Evolutionary conservation across 345 rosid species (phyloP), one percentile per base, ranked within the genome.

Genomic region (Moricandia moricandioides): DNA sequence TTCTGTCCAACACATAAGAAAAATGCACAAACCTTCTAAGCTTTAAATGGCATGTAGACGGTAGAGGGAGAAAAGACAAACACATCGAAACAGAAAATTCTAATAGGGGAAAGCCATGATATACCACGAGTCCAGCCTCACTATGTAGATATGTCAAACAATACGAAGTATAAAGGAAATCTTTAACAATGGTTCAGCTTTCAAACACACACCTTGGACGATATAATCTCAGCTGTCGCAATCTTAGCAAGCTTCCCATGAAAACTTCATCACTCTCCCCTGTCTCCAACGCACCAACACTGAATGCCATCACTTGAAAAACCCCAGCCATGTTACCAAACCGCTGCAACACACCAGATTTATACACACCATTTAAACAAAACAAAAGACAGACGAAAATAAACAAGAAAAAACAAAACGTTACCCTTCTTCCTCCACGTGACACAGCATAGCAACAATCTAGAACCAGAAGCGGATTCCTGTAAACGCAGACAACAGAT

Each of bases 321-420:
- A 90, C 84, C 71, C 96, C 98, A 43, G 97, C 98, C 90, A 94
- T 84, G 80, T 94, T 94, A 62, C 95, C 84, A 78, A 88, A 91
- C 51, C 97, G 83, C 98, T 94, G 80, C 61, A 76, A 78, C 60
- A 83, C 62, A 7, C 34, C 37, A 67, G 9, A 54, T 27, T 70
- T 17, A 62, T 5, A 1, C 17, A 65, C 26, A 65, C 33, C 33
- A 31, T 13, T 11, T 33, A 65, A 67, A 49, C 14, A 9, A 39
- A 55, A 40, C 59, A 72, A 58, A 59, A 62, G 11, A 52, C 60
- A 12, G 55, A 51, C 14, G 10, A 54, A 4, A 18, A 67, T 21
- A 29, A 13, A 31, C 11, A 47, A 26, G 49, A 5, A 54, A 54
- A 45, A 71, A 69, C 37, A 16, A 14, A 79, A 33, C 1, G 12